Evolutionary conservation across 2,329 filamentous ascomycete genomes (phyloP).

Genomic region (Sporothrix inflata): DNA sequence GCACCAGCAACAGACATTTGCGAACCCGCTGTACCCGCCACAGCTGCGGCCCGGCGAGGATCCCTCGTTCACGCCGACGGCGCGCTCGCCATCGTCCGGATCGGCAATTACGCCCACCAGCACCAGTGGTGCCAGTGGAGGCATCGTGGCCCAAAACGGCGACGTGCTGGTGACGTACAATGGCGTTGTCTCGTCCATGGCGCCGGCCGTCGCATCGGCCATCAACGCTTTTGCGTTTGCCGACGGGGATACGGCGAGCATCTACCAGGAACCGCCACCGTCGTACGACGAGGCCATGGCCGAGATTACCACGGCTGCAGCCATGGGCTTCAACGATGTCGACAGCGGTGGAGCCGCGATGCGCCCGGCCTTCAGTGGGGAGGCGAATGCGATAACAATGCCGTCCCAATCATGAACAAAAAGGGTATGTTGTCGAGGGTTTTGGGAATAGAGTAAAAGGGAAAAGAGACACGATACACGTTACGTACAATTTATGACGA

Average conservation of each 20-base stretch:
- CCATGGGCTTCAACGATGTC: background rate
- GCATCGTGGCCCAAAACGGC: constrained; percentile 24
- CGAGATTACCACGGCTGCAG: constrained; percentile 37
- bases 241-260: constrained; percentile 34
- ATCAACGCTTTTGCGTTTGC: constrained; percentile 30
- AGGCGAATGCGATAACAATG: constrained; percentile 8
- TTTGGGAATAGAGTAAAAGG: background rate
- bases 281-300: constrained; percentile 95
- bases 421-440: no score
- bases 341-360: background rate
- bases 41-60: constrained; percentile 50
- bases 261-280: constrained; percentile 77
- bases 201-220: constrained; percentile 26
- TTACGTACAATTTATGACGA: background rate
- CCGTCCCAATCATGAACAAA: background rate
- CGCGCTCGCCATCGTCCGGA: background rate
- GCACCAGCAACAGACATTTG: constrained; percentile 38
- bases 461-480: background rate
- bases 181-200: constrained; percentile 27
- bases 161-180: constrained; percentile 27
- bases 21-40: constrained; percentile 62
- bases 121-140: constrained; percentile 1
- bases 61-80: background rate
- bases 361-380: constrained; percentile 26
- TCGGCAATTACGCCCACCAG: background rate